phyloP scores from a whole-genome alignment of 495 filamentous ascomycete species.

The Penicillium malachiteum region DNA sequence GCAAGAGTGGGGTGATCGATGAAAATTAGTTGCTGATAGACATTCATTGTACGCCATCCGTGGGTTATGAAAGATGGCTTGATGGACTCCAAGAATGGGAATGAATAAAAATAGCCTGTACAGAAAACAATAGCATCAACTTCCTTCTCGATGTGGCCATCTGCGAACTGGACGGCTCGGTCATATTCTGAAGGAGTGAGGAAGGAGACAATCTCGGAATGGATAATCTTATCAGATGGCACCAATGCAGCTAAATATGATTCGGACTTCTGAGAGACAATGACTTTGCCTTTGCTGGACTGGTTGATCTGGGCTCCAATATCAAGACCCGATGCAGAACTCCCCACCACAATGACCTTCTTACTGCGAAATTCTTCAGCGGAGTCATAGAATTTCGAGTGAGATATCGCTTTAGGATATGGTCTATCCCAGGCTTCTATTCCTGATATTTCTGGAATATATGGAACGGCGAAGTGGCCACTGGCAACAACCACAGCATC shows the following conservation, averaged over 20 bases:
- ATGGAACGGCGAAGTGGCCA: constrained; percentile 75
- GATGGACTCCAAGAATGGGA: constrained; percentile 56
- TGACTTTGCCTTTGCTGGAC: constrained; percentile 48
- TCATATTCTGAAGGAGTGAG: constrained; percentile 35
- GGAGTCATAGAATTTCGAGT: constrained; percentile 77
- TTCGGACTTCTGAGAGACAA: constrained; percentile 52
- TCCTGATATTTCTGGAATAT: constrained; percentile 64
- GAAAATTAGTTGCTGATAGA: constrained; percentile 79
- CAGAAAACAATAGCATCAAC: constrained; percentile 60
- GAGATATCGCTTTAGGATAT: constrained; percentile 66
- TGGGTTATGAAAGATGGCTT: constrained; percentile 59
- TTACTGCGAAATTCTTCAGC: constrained; percentile 58
- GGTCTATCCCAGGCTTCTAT: constrained; percentile 54
- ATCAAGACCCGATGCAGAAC: constrained; percentile 75
- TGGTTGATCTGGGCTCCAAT: constrained; percentile 71
- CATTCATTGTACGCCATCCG: constrained; percentile 64
- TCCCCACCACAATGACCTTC: constrained; percentile 76
- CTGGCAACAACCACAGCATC: constrained; percentile 84
- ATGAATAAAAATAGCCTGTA: constrained; percentile 59
- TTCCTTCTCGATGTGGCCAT: constrained; percentile 47
- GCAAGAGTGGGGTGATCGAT: constrained; percentile 73
- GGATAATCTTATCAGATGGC: constrained; percentile 45
- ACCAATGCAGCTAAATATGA: constrained; percentile 32
- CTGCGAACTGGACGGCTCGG: constrained; percentile 52
- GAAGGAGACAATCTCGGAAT: constrained; percentile 61